Base-by-base conservation (phyloP, 345 rosid genomes). In the Gossypium longicalyx region DNA sequence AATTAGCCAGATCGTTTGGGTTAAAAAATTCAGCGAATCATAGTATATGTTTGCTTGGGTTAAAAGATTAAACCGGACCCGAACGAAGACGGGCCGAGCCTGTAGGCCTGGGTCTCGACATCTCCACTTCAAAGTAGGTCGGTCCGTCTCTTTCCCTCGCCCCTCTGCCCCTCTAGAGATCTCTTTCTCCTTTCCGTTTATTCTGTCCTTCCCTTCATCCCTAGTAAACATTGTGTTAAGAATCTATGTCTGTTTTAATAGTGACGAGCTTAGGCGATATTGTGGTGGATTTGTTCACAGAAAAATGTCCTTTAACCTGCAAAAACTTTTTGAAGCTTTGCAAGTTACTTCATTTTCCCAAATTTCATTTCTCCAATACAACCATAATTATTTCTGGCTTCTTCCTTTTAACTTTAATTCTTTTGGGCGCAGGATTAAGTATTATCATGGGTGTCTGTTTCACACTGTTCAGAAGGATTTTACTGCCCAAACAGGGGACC, bases 281-380 rank as follows among this genome's bases (percentile, higher is more conserved):
- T 12, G 94, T 90, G 16, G 84, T 95, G 22, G 99, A 93, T 80
- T 81, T 95, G 67, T 77, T 77, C 61, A 63, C 93, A 0, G 86
- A 80, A 17, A 85, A 82, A 79, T 95, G 99, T 60, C 98, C 96
- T 3, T 77, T 95, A 45, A 93, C 98, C 56, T 87, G 85, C 88
- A 93, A 95, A 77, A 95, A 90, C 82, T 93, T 95, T 83, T 82
- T 95, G 83, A 95, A 95, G 86, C 97, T 95, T 75, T 95, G 99
- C 98, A 93, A 84, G 98, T 87, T 49, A 71, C 80, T 58, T 1
- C 41, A 43, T 53, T 66, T 48, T 22, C 12, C 54, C 16, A 1
- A 22, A 52, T 8, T 22, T 19, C 20, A 12, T 11, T 43, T 44
- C 29, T 65, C 52, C 70, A 65, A 1, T 9, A 1, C 3, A 22